Percentiles rank a stretch among this genome's conserved stretches.
Conservation (phyloP, 768 basidiomycete genomes). For the Mycena amicta region DNA sequence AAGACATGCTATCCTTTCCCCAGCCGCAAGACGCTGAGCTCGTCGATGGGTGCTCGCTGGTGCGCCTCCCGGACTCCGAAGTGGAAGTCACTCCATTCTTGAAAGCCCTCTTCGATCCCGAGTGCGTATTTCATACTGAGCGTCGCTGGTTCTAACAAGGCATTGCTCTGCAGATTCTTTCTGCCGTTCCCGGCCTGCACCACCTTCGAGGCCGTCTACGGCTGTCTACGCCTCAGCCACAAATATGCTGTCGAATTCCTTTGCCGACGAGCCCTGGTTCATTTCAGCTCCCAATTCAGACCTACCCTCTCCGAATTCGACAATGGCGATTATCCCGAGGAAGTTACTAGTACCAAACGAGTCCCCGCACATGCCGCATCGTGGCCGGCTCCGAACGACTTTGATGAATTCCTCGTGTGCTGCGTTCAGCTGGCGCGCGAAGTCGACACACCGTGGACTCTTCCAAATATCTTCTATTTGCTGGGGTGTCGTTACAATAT, state of each 20-base stretch:
- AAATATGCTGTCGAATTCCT: conserved; percentile 14
- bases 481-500: no score
- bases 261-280: conserved; percentile 2
- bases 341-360: not conserved
- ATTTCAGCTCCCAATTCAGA: conserved; percentile 1
- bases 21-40: conserved; percentile 9
- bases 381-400: not conserved
- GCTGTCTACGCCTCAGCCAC: conserved; percentile 8
- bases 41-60: conserved; percentile 13
- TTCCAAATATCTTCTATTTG: conserved; percentile 6
- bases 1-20: conserved; percentile 15
- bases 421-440: conserved; percentile 8
- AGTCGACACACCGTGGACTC: not conserved
- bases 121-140: conserved; percentile 3
- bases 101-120: conserved; percentile 9
- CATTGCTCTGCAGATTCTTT: conserved; percentile 6
- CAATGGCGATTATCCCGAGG: not conserved
- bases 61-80: conserved; percentile 10
- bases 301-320: not conserved
- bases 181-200: not conserved
- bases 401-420: not conserved
- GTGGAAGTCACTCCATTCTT: conserved; percentile 15
- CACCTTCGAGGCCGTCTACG: not conserved
- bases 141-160: not conserved
- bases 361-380: not conserved